These are phyloP conservation scores for Macrolepiota dolichaula DNA, from an alignment of 768 basidiomycete species.

Conservation along the genomic window DNA sequence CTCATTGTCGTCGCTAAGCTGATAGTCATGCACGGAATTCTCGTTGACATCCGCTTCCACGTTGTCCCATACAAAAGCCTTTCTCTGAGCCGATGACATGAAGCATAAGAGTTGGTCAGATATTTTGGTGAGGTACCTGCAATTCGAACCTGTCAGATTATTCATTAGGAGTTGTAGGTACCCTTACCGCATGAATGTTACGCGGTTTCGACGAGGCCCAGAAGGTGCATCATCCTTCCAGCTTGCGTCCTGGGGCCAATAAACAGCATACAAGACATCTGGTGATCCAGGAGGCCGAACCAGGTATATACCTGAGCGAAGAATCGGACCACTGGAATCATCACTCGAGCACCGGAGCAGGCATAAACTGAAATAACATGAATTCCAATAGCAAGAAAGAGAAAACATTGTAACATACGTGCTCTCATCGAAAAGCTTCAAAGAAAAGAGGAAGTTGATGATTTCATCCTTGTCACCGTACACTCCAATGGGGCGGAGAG, in stretches of 20 bases:
- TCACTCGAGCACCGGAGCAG: constrained; percentile 7
- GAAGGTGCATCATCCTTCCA: constrained; percentile 49
- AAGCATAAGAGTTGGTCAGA: constrained; percentile 52
- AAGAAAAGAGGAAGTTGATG: constrained; percentile 36
- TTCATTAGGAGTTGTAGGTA: not conserved
- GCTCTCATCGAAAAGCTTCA: constrained; percentile 31
- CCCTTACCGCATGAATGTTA: constrained; percentile 60
- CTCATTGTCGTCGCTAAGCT: constrained; percentile 36
- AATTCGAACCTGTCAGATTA: not conserved
- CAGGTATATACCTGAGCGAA: constrained; percentile 52
- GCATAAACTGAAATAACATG: constrained; percentile 3
- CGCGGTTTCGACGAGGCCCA: constrained; percentile 46
- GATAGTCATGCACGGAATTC: constrained; percentile 19
- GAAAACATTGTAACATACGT: constrained; percentile 29
- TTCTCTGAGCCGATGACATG: constrained; percentile 46
- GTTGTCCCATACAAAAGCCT: constrained; percentile 40
- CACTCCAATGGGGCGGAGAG: constrained; percentile 49
- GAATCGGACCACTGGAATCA: not conserved
- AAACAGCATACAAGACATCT: constrained; percentile 42
- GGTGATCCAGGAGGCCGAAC: constrained; percentile 18
- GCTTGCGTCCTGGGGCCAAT: constrained; percentile 60
- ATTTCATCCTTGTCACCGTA: constrained; percentile 56
- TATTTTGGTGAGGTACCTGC: constrained; percentile 58
- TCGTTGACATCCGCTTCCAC: constrained; percentile 22
- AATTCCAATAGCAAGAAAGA: not conserved